Base-by-base conservation (phyloP, 345 rosid genomes). In the Tarenaya hassleriana region DNA sequence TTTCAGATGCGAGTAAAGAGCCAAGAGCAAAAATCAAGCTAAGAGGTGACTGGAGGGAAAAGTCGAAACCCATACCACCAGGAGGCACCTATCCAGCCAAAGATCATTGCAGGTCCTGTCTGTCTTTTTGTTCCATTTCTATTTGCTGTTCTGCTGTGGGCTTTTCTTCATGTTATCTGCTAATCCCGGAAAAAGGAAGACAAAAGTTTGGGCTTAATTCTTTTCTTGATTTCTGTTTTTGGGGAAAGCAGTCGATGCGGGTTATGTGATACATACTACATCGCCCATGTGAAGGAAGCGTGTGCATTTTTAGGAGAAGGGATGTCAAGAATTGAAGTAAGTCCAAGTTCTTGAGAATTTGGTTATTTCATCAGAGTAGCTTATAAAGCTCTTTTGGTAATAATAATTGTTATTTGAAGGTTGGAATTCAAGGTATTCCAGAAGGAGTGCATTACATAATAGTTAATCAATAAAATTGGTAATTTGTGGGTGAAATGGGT, bases 271-370 rank as follows among this genome's bases (percentile, higher is more conserved):
- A 81, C 95, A 7, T 86, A 90, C 55, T 90, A 90, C 75, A 69
- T 90, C 48, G 91, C 97, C 37, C 97, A 90, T 74, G 97, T 90
- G 53, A 86, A 82, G 73, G 72, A 80, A 52, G 91, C 97, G 24
- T 90, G 96, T 64, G 98, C 98, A 43, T 90, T 90, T 73, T 78
- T 86, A 13, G 98, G 94, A 45, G 96, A 84, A 70, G 95, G 96
- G 56, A 90, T 90, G 95, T 82, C 98, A 44, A 84, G 62, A 71
- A 82, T 90, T 59, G 98, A 90, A 73, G 98, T 86, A 50, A 78
- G 70, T 50, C 34, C 13, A 54, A 21, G 29, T 18, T 33, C 39
- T 33, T 14, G 14, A 24, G 29, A 24, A 24, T 24, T 17, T 9
- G 38, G 35, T 10, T 41, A 34, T 55, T 27, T 14, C 37, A 20